Evolutionary conservation across 1,284 basidiomycete genomes (phyloP).

Genomic region (Lignosus rhinocerotis): DNA sequence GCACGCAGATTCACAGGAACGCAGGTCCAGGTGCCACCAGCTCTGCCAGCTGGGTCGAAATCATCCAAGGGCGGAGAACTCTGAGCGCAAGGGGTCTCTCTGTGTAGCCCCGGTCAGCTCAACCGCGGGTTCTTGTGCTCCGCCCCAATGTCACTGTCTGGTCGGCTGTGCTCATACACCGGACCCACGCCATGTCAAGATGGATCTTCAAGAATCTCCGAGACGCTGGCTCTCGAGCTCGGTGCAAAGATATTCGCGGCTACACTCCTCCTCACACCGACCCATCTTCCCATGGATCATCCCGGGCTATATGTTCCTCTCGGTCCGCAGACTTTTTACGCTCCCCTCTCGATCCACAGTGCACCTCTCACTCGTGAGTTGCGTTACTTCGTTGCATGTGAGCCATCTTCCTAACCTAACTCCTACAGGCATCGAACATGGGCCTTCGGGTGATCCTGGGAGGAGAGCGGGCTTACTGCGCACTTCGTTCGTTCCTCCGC

Average conservation of each 20-base stretch:
- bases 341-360: not conserved
- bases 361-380: not conserved
- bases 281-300: conserved; percentile 10
- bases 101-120: conserved; percentile 4
- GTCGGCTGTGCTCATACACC: not conserved
- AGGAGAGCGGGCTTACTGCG: not conserved
- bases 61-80: conserved; percentile 5
- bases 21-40: not conserved
- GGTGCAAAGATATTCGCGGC: conserved; percentile 14
- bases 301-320: not conserved
- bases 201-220: conserved; percentile 18
- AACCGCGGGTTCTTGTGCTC: conserved; percentile 18
- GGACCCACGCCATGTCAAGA: conserved; percentile 16
- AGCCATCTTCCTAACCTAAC: not conserved
- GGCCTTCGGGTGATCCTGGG: not conserved
- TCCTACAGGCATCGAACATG: not conserved
- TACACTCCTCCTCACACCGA: conserved; percentile 15
- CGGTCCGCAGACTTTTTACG: not conserved
- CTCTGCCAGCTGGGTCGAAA: conserved; percentile 4
- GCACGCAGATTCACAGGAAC: conserved; percentile 2
- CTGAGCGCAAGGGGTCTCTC: not conserved
- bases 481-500: conserved; percentile 18
- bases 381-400: not conserved
- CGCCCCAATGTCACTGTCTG: conserved; percentile 20
- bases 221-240: conserved; percentile 5